Conservation (phyloP, 495 filamentous ascomycete species). For the Terfezia claveryi region DNA sequence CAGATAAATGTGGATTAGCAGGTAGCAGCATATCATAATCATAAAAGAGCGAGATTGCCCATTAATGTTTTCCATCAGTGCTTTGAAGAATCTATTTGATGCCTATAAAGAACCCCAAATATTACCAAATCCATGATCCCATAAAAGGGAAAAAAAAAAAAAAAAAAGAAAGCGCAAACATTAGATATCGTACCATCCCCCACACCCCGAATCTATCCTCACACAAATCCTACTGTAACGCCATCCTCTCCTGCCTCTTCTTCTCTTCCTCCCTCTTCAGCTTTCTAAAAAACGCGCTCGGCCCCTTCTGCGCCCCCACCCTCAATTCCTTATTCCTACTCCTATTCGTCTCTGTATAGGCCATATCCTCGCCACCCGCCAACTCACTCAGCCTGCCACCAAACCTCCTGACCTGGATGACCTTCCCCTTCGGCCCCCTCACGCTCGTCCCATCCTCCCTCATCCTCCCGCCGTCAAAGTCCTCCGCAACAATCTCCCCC, state of each 20-base stretch:
- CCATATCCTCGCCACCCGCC: conserved; percentile 84
- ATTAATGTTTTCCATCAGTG: no score
- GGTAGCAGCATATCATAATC: no score
- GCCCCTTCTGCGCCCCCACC: conserved; percentile 36
- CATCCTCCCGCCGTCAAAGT: conserved; percentile 44
- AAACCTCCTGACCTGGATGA: conserved; percentile 38
- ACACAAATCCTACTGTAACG: neutral
- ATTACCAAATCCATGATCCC: no score
- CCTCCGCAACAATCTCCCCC: conserved; percentile 59
- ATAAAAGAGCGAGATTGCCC: no score
- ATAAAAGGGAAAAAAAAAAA: no score
- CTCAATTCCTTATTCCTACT: conserved; percentile 63
- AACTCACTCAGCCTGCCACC: conserved; percentile 70
- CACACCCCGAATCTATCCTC: neutral
- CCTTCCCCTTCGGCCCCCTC: conserved; percentile 8
- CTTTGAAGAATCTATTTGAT: no score
- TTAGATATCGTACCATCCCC: neutral
- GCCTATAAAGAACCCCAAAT: no score
- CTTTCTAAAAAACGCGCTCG: conserved; percentile 51
- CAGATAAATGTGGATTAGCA: no score
- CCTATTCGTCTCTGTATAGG: conserved; percentile 72
- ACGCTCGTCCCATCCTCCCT: neutral
- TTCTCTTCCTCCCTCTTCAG: conserved; percentile 50
- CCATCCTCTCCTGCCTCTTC: conserved; percentile 29
- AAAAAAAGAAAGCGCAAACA: neutral